Conservation (phyloP, 305 asterid genomes). For the Solanum chacoense region DNA sequence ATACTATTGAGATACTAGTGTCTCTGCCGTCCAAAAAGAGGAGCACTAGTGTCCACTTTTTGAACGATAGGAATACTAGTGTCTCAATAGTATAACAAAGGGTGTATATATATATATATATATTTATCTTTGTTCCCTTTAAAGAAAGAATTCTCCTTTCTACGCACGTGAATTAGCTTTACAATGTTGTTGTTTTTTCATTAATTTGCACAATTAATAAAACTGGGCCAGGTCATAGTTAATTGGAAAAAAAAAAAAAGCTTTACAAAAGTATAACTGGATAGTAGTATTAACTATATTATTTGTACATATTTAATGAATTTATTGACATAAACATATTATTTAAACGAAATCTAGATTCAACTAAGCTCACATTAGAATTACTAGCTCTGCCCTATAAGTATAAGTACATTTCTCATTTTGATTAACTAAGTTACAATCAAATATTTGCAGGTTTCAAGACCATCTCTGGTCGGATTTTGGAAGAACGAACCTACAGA, state of each 20-base stretch:
- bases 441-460: not conserved
- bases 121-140: too few species aligned
- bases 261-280: not conserved
- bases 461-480: not conserved
- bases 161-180: too few species aligned
- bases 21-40: too few species aligned
- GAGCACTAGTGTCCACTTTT: not conserved
- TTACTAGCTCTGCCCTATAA: not conserved
- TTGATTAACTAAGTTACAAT: not conserved
- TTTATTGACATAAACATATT: not conserved
- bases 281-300: too few species aligned
- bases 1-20: not conserved
- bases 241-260: too few species aligned
- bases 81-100: too few species aligned
- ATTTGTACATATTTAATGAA: too few species aligned
- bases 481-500: not conserved
- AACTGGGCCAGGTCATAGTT: not conserved
- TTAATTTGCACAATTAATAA: not conserved
- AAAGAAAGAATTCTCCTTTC: not conserved
- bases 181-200: not conserved
- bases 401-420: not conserved
- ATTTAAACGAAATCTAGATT: not conserved
- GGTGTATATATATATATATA: too few species aligned
- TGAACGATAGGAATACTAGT: rapidly evolving
- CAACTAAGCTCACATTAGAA: not conserved